Conservation (phyloP, 495 filamentous ascomycete genomes). For the Neurospora sp. region DNA sequence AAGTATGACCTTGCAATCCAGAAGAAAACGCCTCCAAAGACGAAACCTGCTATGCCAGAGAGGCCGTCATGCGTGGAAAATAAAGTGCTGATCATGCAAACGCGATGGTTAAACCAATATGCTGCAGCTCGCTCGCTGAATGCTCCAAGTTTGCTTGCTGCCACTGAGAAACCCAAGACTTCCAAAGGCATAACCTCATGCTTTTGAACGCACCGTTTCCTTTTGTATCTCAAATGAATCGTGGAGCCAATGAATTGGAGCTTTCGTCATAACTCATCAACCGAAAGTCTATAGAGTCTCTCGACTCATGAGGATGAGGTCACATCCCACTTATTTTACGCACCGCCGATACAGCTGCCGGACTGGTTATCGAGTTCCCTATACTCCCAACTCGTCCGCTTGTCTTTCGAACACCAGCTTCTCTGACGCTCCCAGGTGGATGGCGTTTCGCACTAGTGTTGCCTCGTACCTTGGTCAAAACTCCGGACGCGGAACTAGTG, state of each 20-base stretch:
- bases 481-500: conserved; percentile 50
- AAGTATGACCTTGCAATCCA: neutral
- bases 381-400: conserved; percentile 87
- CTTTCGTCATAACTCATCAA: neutral
- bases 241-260: neutral
- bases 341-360: conserved; percentile 16
- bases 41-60: neutral
- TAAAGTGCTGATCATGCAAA: neutral
- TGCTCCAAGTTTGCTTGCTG: neutral
- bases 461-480: conserved; percentile 65
- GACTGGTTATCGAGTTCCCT: conserved; percentile 27
- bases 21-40: neutral
- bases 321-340: conserved; percentile 34
- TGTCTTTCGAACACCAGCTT: conserved; percentile 71
- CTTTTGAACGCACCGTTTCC: neutral
- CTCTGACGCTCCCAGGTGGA: conserved; percentile 36
- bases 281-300: neutral
- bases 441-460: conserved; percentile 45
- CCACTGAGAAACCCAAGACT: neutral
- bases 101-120: neutral
- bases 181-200: neutral
- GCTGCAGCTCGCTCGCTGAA: neutral
- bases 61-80: neutral
- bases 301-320: neutral
- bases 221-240: neutral